Evolutionary conservation across 2,329 filamentous ascomycete genomes (phyloP).

Genomic region (Chaetoscypha palmicola): DNA sequence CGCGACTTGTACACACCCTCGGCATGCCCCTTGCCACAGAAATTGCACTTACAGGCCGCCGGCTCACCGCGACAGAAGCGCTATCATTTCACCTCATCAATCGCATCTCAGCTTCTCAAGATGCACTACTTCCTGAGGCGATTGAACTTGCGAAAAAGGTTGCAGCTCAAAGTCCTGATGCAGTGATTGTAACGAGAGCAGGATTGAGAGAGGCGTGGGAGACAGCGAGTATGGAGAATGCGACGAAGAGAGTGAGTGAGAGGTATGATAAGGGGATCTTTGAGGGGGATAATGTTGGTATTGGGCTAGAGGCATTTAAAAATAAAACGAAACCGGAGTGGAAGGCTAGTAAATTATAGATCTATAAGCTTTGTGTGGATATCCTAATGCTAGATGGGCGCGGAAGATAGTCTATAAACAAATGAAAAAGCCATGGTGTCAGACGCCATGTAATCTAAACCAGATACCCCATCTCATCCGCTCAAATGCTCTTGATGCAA

Average conservation of each 20-base stretch:
- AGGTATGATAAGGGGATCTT: conserved; percentile 49
- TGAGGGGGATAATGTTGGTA: conserved; percentile 63
- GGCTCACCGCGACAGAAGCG: conserved; percentile 53
- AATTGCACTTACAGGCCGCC: conserved; percentile 59
- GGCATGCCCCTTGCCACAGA: conserved; percentile 63
- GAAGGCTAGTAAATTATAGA: conserved; percentile 53
- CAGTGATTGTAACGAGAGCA: conserved; percentile 63
- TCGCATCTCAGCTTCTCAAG: conserved; percentile 43
- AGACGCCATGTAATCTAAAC: too few species aligned
- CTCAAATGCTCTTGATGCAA: too few species aligned
- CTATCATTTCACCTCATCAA: conserved; percentile 61
- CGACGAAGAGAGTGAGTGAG: conserved; percentile 51
- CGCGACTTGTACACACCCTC: conserved; percentile 55
- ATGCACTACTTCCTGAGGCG: conserved; percentile 46
- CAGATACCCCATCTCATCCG: too few species aligned
- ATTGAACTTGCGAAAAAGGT: conserved; percentile 55
- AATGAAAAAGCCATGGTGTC: too few species aligned
- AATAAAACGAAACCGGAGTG: conserved; percentile 64
- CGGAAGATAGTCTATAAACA: not conserved
- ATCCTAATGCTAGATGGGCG: not conserved
- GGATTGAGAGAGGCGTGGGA: conserved; percentile 69
- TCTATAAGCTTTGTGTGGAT: not conserved
- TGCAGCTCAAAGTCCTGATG: conserved; percentile 62
- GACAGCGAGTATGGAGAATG: conserved; percentile 47
- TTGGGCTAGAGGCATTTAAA: conserved; percentile 70